A percentile compares a stretch with the other conserved stretches of the same genome.
phyloP scores from a whole-genome alignment of 176 grass and related monocot genomes.

The Alopecurus myosuroides region DNA sequence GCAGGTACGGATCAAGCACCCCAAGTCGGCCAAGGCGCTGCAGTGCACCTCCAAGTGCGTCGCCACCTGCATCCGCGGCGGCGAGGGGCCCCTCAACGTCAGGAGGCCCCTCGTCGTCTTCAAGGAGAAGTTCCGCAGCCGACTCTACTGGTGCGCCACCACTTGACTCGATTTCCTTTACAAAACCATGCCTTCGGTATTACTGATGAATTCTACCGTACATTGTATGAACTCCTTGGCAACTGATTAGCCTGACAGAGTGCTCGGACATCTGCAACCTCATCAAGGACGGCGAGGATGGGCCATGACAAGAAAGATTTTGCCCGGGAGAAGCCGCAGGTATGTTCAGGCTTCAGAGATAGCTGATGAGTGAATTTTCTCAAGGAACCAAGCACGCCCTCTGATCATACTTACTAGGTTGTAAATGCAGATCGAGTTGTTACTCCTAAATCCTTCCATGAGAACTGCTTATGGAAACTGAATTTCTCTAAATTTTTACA shows the following conservation, averaged over 20 bases:
- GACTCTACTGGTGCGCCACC: constrained; percentile 44
- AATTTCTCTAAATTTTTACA: background rate
- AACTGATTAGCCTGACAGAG: constrained; percentile 35
- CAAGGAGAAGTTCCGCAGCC: constrained; percentile 52
- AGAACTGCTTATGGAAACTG: background rate
- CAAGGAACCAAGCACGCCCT: background rate
- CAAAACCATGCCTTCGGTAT: too few relatives aligned
- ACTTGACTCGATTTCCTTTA: background rate
- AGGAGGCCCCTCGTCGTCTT: constrained; percentile 48
- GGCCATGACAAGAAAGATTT: constrained; percentile 27
- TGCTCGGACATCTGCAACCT: constrained; percentile 75
- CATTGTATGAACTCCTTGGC: background rate
- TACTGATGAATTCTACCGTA: background rate
- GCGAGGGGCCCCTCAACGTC: constrained; percentile 54
- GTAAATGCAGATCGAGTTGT: background rate
- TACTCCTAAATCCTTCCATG: background rate
- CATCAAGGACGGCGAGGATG: constrained; percentile 75
- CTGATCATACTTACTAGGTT: background rate
- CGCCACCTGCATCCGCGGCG: constrained; percentile 73
- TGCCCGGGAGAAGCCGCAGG: background rate
- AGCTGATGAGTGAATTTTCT: background rate
- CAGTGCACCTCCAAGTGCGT: constrained; percentile 66
- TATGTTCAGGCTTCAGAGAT: background rate
- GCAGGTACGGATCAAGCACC: constrained; percentile 52
- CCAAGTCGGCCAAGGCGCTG: constrained; percentile 56